Evolutionary conservation across 1,284 basidiomycete genomes (phyloP).

Genomic region (Schizophyllum commune): DNA sequence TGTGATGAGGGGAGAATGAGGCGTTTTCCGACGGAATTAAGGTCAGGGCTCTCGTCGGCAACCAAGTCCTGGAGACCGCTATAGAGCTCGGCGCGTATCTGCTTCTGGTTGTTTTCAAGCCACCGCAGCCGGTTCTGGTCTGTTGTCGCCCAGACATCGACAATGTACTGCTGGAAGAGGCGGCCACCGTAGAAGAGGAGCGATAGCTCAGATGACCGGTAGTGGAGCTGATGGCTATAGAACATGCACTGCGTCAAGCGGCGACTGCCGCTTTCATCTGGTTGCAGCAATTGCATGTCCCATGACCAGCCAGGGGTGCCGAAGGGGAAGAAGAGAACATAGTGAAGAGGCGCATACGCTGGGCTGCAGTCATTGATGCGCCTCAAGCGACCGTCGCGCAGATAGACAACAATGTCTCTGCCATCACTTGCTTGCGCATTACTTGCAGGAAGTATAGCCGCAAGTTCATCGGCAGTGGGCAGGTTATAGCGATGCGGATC

Average conservation of each 20-base stretch:
- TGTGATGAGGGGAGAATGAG: conserved; percentile 34
- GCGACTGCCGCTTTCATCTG: conserved; percentile 3
- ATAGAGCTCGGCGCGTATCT: conserved; percentile 29
- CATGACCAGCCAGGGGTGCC: conserved; percentile 31
- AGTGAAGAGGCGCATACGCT: conserved; percentile 27
- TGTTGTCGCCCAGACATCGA: conserved; percentile 26
- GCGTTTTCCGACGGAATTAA: conserved; percentile 25
- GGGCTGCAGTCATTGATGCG: conserved; percentile 27
- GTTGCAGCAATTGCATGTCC: conserved; percentile 14
- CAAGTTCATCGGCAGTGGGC: conserved; percentile 30
- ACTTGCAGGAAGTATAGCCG: conserved; percentile 23
- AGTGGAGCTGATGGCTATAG: conserved; percentile 26
- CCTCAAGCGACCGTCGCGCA: conserved; percentile 16
- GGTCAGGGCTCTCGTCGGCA: conserved; percentile 18
- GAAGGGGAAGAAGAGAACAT: conserved; percentile 29
- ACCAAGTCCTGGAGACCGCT: conserved; percentile 29
- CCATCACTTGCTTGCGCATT: conserved; percentile 2
- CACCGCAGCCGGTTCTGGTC: conserved; percentile 25
- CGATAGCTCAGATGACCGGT: conserved; percentile 16
- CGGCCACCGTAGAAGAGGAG: conserved; percentile 27
- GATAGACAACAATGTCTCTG: conserved; percentile 26
- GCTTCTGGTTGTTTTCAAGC: conserved; percentile 25
- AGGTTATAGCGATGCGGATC: conserved; percentile 28
- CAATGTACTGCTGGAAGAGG: conserved; percentile 33
- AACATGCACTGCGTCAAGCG: conserved; percentile 21